Base-by-base conservation (phyloP, 352 stramenopile genomes). In the Globisporangium middletonii region DNA sequence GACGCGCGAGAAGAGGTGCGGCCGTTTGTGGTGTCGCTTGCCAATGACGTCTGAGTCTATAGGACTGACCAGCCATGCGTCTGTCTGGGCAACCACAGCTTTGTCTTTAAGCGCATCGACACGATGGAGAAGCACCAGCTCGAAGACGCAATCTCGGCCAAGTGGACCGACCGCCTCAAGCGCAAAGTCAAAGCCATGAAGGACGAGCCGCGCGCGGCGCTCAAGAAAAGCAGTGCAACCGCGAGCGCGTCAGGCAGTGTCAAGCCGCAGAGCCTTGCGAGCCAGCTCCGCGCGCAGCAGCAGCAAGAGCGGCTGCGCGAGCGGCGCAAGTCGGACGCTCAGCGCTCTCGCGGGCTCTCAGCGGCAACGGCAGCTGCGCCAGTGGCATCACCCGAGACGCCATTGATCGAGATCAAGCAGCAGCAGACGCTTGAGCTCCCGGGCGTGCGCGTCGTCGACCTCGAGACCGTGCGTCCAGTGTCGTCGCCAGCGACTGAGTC, bases 31-130 rank as follows among this genome's bases (percentile, higher is more conserved):
- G 13, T 23, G 8, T 38, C 18, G 27, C 42, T 42, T n/a, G 19
- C 11, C 4, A 50, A 4, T 19, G 19, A n/a, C 13, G 27, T 3
- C 12, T n/a, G 12, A 53, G 13, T 37, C 30, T 23, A n/a, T 35
- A 46, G 30, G 3, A 26, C 8, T 37, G n/a, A 33, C 47, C 59
- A 13, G 15, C 18, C 28, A 12, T 60, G 57, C 4, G 18, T 19
- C 12, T n/a, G n/a, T 23, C 18, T 41, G 12, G 60, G 59, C n/a
- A 8, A 6, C 11, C 7, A 8, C 35, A 63, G 72, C 27, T 90
- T 92, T 55, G 74, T 94, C 23, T 92, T 94, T 50, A 92, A 77
- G 55, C 84, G 83, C 58, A 92, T 94, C 26, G 82, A 94, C 57
- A 94, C 84, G 12, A 75, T 94, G 72, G 71, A 92, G 48, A 60